These are phyloP conservation scores for Chlorella sp. DNA, from an alignment of 139 green algal species.

Conservation along the genomic window DNA sequence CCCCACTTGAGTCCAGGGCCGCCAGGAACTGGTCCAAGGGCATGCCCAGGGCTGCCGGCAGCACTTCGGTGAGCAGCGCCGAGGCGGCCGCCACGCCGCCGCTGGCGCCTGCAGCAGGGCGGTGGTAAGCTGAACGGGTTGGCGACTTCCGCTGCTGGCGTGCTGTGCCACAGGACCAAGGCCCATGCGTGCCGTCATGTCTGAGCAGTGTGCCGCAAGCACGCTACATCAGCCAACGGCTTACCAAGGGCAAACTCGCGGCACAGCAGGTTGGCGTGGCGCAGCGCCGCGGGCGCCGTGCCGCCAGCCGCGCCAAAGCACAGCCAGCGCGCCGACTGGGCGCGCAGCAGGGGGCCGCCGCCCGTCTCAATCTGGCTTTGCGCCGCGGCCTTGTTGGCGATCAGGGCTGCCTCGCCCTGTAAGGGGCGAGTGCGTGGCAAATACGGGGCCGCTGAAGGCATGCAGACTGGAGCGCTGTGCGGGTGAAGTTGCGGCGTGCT, in stretches of 20 bases:
- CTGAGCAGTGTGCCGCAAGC: background rate
- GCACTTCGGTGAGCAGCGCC: slow-evolving; percentile 34
- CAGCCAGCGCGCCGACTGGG: slow-evolving; percentile 46
- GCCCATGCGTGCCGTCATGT: background rate
- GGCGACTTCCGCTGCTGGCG: background rate
- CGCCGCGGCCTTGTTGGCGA: slow-evolving; percentile 29
- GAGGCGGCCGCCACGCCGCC: slow-evolving; percentile 28
- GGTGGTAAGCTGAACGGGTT: background rate
- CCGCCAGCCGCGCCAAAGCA: slow-evolving; percentile 18
- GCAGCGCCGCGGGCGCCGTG: slow-evolving; percentile 1
- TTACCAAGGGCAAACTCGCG: slow-evolving; percentile 52
- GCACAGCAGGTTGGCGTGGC: slow-evolving; percentile 40
- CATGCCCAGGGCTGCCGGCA: slow-evolving; percentile 29
- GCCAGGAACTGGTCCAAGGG: slow-evolving; percentile 18
- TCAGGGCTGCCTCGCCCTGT: slow-evolving; percentile 37
- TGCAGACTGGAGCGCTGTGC: too few species aligned
- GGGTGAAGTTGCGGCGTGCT: too few species aligned
- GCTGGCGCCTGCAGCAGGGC: background rate
- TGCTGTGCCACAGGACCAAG: background rate
- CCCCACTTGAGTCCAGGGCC: background rate
- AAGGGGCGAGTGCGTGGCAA: too few species aligned
- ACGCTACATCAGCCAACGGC: background rate
- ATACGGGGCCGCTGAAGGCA: too few species aligned
- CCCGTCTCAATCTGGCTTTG: slow-evolving; percentile 9
- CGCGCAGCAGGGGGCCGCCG: slow-evolving; percentile 44